Conservation (phyloP, 1,284 basidiomycete genomes). For the Ustilago xerochloae region DNA sequence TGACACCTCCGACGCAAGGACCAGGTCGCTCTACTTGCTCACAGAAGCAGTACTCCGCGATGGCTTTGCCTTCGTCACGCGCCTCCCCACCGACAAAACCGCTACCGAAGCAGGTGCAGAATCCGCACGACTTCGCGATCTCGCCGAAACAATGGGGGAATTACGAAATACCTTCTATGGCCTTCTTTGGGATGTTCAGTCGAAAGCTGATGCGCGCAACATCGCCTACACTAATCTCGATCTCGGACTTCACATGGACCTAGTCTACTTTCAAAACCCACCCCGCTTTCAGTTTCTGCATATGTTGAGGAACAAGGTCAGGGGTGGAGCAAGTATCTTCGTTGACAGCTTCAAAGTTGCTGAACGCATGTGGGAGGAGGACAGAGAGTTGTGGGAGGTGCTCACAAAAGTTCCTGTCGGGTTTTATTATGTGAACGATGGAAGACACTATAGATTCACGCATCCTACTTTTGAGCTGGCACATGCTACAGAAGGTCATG, state of each 20-base stretch:
- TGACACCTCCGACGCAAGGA: constrained; percentile 8
- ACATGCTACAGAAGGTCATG: constrained; percentile 45
- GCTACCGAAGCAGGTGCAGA: constrained; percentile 27
- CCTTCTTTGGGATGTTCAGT: constrained; percentile 86
- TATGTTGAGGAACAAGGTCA: constrained; percentile 77
- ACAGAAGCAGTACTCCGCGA: constrained; percentile 69
- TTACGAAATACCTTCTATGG: constrained; percentile 92
- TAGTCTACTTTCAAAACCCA: constrained; percentile 71
- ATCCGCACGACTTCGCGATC: constrained; percentile 41
- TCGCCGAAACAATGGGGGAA: constrained; percentile 73
- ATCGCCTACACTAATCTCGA: constrained; percentile 94
- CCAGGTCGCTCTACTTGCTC: constrained; percentile 58
- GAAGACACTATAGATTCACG: constrained; percentile 81
- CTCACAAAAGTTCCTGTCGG: constrained; percentile 77
- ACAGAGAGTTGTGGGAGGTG: constrained; percentile 74
- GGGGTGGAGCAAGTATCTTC: constrained; percentile 87
- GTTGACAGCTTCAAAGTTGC: constrained; percentile 84
- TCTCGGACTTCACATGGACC: constrained; percentile 90
- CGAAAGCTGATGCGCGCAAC: constrained; percentile 78
- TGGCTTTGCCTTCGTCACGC: constrained; percentile 72
- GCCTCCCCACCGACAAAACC: constrained; percentile 73
- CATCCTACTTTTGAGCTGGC: constrained; percentile 84
- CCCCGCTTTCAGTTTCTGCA: constrained; percentile 92
- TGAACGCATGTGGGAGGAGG: constrained; percentile 72
- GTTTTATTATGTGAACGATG: constrained; percentile 94